Evolutionary conservation across 805 yeast genomes (phyloP).

Genomic region (Jamesozyma hellenica): DNA sequence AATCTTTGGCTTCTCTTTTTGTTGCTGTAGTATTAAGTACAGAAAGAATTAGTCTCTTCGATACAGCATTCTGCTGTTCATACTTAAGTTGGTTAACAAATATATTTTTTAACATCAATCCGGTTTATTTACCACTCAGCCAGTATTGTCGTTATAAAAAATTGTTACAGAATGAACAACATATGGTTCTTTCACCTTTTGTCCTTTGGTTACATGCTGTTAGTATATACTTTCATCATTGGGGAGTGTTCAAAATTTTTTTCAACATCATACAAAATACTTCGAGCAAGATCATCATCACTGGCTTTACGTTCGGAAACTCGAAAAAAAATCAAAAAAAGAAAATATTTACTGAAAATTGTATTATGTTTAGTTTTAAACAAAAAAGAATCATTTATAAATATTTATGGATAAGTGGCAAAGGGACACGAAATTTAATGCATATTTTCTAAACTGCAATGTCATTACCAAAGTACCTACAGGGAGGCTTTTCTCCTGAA

Average conservation of each 20-base stretch:
- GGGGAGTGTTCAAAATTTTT: too few relatives aligned
- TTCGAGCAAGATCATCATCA: too few relatives aligned
- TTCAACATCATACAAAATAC: too few relatives aligned
- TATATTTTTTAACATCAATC: slow-evolving; percentile 15
- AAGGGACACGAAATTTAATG: too few relatives aligned
- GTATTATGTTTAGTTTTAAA: too few relatives aligned
- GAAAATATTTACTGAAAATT: too few relatives aligned
- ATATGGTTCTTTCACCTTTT: not conserved
- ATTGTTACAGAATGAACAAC: not conserved
- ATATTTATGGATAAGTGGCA: not conserved
- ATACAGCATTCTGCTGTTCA: slow-evolving; percentile 22
- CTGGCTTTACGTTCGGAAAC: too few relatives aligned
- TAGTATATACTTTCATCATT: not conserved
- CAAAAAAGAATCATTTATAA: not conserved
- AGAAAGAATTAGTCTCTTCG: slow-evolving; percentile 63
- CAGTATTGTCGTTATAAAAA: not conserved
- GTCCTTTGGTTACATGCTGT: not conserved
- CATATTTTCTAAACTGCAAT: too few relatives aligned
- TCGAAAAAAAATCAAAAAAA: too few relatives aligned
- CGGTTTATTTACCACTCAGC: not conserved
- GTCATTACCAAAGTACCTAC: slow-evolving; percentile 52
- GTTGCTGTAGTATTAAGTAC: slow-evolving; percentile 87
- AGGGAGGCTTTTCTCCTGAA: slow-evolving; percentile 53
- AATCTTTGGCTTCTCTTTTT: slow-evolving; percentile 80
- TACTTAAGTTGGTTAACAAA: slow-evolving; percentile 7